A percentile compares a stretch with the other conserved stretches of the same genome.
phyloP scores from a whole-genome alignment of 441 rosid species.

The Syzygium malaccense region DNA sequence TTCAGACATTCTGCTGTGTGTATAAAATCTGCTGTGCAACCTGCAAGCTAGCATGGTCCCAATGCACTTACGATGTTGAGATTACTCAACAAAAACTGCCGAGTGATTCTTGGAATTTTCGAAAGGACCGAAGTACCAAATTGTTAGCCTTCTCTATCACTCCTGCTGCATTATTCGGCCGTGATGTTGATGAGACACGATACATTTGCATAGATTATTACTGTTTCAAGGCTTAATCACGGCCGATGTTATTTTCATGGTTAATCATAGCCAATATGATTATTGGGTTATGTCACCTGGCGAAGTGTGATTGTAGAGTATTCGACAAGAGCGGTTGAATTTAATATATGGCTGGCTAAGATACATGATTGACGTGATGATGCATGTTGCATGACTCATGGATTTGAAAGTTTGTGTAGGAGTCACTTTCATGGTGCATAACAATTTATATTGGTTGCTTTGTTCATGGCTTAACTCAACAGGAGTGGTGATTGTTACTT shows the following conservation, averaged over 20 bases:
- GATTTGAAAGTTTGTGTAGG: background rate
- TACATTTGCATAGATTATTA: background rate
- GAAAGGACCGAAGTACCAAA: background rate
- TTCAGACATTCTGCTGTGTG: background rate
- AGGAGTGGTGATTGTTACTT: background rate
- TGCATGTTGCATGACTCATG: background rate
- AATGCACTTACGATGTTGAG: background rate
- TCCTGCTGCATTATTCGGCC: background rate
- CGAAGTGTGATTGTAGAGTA: background rate
- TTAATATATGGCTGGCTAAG: background rate
- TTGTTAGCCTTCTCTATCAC: background rate
- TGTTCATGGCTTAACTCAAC: background rate
- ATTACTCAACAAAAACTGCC: background rate
- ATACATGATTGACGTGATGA: background rate
- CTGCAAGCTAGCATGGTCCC: background rate
- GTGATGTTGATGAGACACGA: background rate
- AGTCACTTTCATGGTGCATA: background rate
- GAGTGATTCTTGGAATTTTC: background rate
- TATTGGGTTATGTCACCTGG: background rate
- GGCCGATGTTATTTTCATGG: background rate
- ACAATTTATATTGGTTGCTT: background rate
- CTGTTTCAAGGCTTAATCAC: background rate
- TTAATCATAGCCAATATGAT: background rate
- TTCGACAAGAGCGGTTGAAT: background rate
- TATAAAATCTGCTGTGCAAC: no score